Evolutionary conservation across 495 filamentous ascomycete genomes (phyloP).

Genomic region (Neurospora pannonica): DNA sequence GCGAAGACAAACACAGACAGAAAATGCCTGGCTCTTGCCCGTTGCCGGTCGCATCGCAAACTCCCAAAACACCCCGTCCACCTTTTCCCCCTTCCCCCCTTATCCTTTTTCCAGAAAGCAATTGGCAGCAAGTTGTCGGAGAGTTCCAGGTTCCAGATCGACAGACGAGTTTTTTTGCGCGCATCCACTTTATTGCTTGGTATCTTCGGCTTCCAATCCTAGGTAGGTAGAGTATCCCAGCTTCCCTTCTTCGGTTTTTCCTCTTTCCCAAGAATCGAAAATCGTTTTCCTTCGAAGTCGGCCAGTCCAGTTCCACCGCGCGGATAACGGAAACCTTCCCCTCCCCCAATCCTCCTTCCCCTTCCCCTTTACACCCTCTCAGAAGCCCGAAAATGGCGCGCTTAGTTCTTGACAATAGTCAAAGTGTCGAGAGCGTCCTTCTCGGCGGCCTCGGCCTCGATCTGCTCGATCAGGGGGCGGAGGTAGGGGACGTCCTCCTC

Average conservation of each 20-base stretch:
- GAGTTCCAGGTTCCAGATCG: background rate
- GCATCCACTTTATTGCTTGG: background rate
- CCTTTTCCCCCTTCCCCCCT: background rate
- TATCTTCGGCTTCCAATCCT: background rate
- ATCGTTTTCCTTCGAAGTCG: background rate
- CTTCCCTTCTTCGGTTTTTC: background rate
- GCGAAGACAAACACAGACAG: background rate
- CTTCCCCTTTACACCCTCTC: background rate
- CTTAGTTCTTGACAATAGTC: conserved; percentile 45
- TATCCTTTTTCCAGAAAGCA: background rate
- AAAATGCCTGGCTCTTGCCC: background rate
- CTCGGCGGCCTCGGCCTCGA: conserved; percentile 70
- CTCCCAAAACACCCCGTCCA: background rate
- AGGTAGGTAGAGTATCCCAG: background rate
- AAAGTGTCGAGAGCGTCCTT: conserved; percentile 74
- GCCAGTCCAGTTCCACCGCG: background rate
- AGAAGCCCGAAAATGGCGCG: background rate
- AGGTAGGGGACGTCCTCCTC: conserved; percentile 32
- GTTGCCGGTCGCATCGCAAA: background rate
- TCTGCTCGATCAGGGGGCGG: conserved; percentile 18
- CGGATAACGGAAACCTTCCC: background rate
- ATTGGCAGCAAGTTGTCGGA: background rate
- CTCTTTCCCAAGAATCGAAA: background rate
- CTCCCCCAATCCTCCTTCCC: background rate
- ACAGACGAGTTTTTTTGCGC: background rate